Evolutionary conservation across 495 filamentous ascomycete genomes (phyloP), one percentile per base, ranked within the genome.

Genomic region (Oidiodendron maius): DNA sequence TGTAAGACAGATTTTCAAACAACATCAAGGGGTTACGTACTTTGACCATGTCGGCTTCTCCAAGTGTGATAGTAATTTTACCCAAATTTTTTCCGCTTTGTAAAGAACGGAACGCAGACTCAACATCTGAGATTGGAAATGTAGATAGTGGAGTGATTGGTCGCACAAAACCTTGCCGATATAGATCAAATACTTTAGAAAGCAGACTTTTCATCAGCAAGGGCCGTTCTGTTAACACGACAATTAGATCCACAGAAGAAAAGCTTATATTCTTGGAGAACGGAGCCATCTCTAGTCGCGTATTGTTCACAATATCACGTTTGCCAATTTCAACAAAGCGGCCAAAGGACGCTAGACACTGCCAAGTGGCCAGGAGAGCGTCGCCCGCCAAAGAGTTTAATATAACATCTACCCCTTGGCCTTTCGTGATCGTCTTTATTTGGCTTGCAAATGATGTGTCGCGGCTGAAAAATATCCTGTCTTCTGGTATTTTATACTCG

Each of bases 341-440:
- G n/a, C 78, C 77, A 42, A 78, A 49, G 12, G 4, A 8, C 3
- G 35, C 35, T 36, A 81, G 59, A 43, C 69, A 78, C 44, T 62
- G 63, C 70, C 72, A 77, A 16, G 67, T 70, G 46, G 70, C 68
- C 6, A 61, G 60, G 10, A 71, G 56, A 4, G 56, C 60, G 9
- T 71, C 64, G 1, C 69, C 71, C 0, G 61, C 53, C 9, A 85
- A 57, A 0, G 76, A 81, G 58, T 84, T 86, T 8, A 87, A 51
- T 3, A 85, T 63, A 0, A 87, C 71, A 53, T 86, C 82, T 1
- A 85, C 77, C 1, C 84, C 82, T 2, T 65, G 45, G 4, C 67
- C 68, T 5, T 61, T 51, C 0, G 82, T 86, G 0, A 64, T 66
- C 23, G 57, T 56, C 26, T 62, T 65, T 25, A 86, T 58, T 2